Base-by-base conservation (phyloP, 2,329 filamentous ascomycete genomes). In the Pseudodiploospora longispora region DNA sequence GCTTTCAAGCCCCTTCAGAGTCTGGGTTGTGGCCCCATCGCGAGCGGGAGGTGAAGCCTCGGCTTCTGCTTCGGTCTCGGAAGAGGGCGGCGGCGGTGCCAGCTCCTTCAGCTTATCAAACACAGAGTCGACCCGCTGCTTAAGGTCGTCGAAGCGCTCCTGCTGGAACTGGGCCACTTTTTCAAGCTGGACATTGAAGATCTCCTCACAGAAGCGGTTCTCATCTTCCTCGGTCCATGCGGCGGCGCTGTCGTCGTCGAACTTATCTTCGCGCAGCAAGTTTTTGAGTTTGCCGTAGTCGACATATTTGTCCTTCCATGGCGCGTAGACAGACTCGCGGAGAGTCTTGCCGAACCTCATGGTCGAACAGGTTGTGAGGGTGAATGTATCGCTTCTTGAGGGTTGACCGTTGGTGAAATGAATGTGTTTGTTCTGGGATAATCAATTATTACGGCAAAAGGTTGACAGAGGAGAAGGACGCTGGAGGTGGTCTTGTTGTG, bases 311-410 rank as follows among this genome's bases (percentile, higher is more conserved):
- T 84, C 86, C 65, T 85, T 86, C 91, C 91, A 98, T 60, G 89
- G 88, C 55, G 78, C 69, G 64, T 97, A 93, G 56, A 87, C 74
- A 47, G 87, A 82, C 58, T 80, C 78, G 58, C 82, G 80, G 48
- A 98, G 78, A 41, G 88, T 96, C 70, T 83, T 87, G 50, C 91
- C 91, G 72, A 96, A 98, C 58, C 88, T 85, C 93, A 98, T 97
- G 40, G 40, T 42, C 19, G 19, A 19, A 19, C 19, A 19, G 19
- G 19, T 19, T 19, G 19, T 19, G 19, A 19, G 19, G 19, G 19
- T 19, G 3, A 19, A 19, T 19, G 19, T 19, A 19, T 19, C 19
- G 19, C 19, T 19, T 19, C 19, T 19, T 19, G 19, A 19, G 19
- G 19, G 19, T 28, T 38, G 6, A 6, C 36, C 27, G 10, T 38